Conservation (phyloP, 345 rosid species). For the Reutealis trisperma region DNA sequence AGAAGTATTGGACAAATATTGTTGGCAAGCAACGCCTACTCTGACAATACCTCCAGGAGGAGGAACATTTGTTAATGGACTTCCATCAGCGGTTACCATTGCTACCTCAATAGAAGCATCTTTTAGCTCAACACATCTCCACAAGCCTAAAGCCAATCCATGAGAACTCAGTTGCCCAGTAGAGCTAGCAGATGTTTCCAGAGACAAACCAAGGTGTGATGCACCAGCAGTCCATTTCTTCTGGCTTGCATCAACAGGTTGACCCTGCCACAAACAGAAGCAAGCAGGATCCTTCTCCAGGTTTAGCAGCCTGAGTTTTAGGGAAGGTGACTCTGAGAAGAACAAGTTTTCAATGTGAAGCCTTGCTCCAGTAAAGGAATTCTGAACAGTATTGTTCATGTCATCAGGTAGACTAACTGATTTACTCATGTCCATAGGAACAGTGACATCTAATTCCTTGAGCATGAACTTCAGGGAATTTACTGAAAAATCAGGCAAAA, state of each 20-base stretch:
- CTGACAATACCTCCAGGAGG: conserved; percentile 97
- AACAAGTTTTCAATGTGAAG: conserved; percentile 79
- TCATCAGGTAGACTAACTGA: conserved; percentile 34
- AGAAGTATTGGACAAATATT: conserved; percentile 82
- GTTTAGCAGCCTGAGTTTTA: conserved; percentile 69
- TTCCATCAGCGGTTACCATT: conserved; percentile 94
- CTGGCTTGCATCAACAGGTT: conserved; percentile 95
- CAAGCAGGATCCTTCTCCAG: conserved; percentile 98
- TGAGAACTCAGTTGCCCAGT: conserved; percentile 33
- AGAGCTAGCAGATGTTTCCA: conserved; percentile 60
- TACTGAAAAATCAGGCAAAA: conserved; percentile 75
- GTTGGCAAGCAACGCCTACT: conserved; percentile 82
- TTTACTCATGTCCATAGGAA: conserved; percentile 66
- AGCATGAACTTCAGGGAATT: conserved; percentile 63
- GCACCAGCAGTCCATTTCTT: conserved; percentile 83
- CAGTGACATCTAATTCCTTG: conserved; percentile 72
- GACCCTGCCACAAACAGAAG: conserved; percentile 85
- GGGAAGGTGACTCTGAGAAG: conserved; percentile 81
- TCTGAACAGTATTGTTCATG: conserved; percentile 39
- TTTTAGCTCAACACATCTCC: conserved; percentile 85
- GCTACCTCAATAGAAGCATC: conserved; percentile 73
- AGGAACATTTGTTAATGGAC: conserved; percentile 73
- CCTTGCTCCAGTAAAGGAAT: conserved; percentile 77
- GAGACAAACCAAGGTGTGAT: conserved; percentile 64
- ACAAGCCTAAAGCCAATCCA: conserved; percentile 49